These are phyloP conservation scores for Talaromyces adpressus DNA, from an alignment of 495 filamentous ascomycete species.

Conservation along the genomic window DNA sequence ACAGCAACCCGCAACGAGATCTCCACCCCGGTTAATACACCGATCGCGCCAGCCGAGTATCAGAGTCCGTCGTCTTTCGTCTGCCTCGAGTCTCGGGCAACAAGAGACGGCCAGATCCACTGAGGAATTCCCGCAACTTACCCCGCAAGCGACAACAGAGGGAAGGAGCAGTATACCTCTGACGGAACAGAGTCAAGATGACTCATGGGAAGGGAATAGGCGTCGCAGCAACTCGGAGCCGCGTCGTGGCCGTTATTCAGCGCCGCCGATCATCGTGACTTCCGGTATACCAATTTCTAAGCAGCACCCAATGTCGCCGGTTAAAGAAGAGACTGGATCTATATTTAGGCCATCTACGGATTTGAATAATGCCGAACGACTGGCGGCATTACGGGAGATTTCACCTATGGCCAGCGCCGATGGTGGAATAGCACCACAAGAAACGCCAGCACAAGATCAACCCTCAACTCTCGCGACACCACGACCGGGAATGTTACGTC, in stretches of 20 bases:
- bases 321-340: conserved; percentile 30
- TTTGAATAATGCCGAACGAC: neutral
- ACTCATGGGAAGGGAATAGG: conserved; percentile 24
- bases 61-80: conserved; percentile 29
- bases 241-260: conserved; percentile 32
- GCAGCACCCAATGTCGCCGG: conserved; percentile 24
- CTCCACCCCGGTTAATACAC: conserved; percentile 2
- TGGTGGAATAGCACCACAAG: neutral
- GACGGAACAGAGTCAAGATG: conserved; percentile 22
- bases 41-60: conserved; percentile 34
- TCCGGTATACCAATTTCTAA: conserved; percentile 23
- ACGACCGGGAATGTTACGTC: conserved; percentile 20
- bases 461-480: conserved; percentile 1
- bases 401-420: neutral
- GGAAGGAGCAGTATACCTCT: conserved; percentile 10
- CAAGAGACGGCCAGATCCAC: conserved; percentile 8
- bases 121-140: conserved; percentile 8
- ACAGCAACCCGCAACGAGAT: neutral
- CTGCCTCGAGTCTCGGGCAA: conserved; percentile 13
- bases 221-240: conserved; percentile 43
- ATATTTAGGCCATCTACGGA: conserved; percentile 13
- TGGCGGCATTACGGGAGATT: neutral
- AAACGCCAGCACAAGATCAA: neutral
- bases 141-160: conserved; percentile 7
- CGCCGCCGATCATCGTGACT: conserved; percentile 21